Conservation (phyloP, 2,329 filamentous ascomycete species). For the Gyromitra esculenta region DNA sequence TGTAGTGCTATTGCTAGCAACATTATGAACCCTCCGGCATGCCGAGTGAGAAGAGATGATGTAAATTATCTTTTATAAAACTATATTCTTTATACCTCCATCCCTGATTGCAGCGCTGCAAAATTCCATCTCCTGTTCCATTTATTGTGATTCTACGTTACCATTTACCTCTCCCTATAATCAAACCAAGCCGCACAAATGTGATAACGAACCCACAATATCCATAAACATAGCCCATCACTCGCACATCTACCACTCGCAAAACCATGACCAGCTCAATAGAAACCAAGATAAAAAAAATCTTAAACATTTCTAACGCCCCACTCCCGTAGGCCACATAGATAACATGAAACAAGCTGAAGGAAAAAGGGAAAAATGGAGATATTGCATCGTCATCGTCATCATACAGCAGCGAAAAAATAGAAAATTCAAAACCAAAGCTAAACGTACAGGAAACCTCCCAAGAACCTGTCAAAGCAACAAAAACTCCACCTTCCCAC, state of each 20-base stretch:
- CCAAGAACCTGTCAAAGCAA: constrained; percentile 28
- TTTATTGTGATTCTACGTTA: too few relatives aligned
- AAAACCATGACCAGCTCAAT: not conserved
- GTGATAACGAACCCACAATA: not conserved
- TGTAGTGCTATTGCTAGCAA: too few relatives aligned
- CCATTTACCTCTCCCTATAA: too few relatives aligned
- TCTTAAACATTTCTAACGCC: constrained; percentile 22
- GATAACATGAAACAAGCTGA: not conserved
- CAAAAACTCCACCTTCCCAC: constrained; percentile 8
- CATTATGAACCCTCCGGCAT: too few relatives aligned
- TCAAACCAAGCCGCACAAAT: too few relatives aligned
- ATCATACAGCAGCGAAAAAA: constrained; percentile 21
- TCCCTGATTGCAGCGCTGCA: too few relatives aligned
- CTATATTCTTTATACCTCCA: too few relatives aligned
- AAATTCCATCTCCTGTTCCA: too few relatives aligned
- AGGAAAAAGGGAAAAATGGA: not conserved
- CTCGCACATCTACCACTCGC: not conserved
- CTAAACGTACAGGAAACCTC: constrained; percentile 37
- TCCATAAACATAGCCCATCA: not conserved
- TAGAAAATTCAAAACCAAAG: constrained; percentile 2
- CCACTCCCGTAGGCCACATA: not conserved
- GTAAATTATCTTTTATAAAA: too few relatives aligned
- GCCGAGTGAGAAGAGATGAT: too few relatives aligned
- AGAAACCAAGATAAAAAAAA: not conserved
- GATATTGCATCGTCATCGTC: not conserved